These are phyloP conservation scores for Fennellomyces sp. DNA, from an alignment of 371 early-diverging fungal genomes.

Conservation along the genomic window DNA sequence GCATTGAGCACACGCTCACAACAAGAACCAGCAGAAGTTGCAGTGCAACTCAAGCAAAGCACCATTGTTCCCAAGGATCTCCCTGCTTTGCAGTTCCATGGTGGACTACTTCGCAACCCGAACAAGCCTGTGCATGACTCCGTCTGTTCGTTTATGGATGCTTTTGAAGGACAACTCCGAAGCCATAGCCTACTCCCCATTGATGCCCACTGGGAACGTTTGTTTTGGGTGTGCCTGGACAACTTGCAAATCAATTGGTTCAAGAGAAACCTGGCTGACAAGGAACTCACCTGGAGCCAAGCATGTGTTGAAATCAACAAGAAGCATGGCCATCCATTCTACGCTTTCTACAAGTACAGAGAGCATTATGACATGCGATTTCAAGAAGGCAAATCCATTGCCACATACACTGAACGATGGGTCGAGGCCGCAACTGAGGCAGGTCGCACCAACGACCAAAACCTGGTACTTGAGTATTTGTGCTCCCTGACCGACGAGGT, in stretches of 20 bases:
- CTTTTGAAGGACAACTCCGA: background rate
- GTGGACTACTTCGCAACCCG: background rate
- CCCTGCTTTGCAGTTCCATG: background rate
- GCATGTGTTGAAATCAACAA: background rate
- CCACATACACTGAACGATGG: no score
- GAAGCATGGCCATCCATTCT: background rate
- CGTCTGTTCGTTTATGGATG: background rate
- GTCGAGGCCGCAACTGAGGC: no score
- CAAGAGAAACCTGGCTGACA: background rate
- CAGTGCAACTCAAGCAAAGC: background rate
- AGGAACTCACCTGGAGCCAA: background rate
- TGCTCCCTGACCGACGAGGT: background rate
- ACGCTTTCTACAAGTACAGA: background rate
- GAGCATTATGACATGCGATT: background rate
- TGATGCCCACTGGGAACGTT: background rate
- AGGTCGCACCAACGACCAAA: no score
- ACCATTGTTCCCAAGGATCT: background rate
- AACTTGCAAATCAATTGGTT: background rate
- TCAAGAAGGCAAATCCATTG: no score
- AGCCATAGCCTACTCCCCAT: background rate
- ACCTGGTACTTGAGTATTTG: no score
- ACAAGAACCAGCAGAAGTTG: no score
- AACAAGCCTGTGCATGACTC: background rate
- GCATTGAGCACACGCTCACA: no score
- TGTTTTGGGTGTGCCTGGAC: background rate